Percentiles rank a stretch among this genome's conserved stretches.
Evolutionary conservation across 2,329 filamentous ascomycete genomes (phyloP).

Genomic region (Claviceps sp.): DNA sequence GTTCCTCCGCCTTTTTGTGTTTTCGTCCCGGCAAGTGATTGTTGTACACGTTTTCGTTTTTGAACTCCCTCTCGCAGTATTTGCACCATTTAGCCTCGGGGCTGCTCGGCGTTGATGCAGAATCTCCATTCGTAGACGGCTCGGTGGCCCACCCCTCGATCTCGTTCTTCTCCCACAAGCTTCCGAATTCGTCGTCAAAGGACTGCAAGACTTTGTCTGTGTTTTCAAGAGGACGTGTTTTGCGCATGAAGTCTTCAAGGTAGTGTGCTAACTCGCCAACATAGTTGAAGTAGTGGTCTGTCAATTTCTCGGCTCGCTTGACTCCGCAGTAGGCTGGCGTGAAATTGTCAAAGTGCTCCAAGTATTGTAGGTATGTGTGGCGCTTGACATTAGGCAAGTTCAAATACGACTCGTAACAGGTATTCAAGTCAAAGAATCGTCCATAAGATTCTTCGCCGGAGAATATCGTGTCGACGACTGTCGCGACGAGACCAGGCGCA

Average conservation of each 20-base stretch:
- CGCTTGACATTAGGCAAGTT: conserved; percentile 82
- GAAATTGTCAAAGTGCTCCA: conserved; percentile 84
- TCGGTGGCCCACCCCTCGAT: conserved; percentile 66
- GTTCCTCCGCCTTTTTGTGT: conserved; percentile 59
- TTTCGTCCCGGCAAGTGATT: conserved; percentile 83
- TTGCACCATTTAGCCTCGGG: conserved; percentile 71
- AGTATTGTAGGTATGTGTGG: conserved; percentile 80
- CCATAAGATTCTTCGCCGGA: conserved; percentile 92
- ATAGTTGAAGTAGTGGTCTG: conserved; percentile 85
- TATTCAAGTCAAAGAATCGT: conserved; percentile 79
- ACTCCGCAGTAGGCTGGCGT: conserved; percentile 58
- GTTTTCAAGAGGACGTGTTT: conserved; percentile 76
- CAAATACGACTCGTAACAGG: conserved; percentile 73
- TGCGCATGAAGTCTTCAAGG: conserved; percentile 74
- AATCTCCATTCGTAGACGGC: conserved; percentile 18
- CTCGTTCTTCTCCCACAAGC: conserved; percentile 67
- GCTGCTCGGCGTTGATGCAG: conserved; percentile 18
- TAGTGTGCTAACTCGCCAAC: conserved; percentile 69
- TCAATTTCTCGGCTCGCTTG: conserved; percentile 73
- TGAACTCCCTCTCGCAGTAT: conserved; percentile 89
- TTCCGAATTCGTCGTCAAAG: conserved; percentile 76
- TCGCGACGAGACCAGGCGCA: conserved; percentile 48
- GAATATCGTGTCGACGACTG: conserved; percentile 79
- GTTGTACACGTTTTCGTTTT: conserved; percentile 89
- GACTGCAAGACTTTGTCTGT: conserved; percentile 60